Conservation (phyloP, 768 basidiomycete species). For the Ramaria sp. region DNA sequence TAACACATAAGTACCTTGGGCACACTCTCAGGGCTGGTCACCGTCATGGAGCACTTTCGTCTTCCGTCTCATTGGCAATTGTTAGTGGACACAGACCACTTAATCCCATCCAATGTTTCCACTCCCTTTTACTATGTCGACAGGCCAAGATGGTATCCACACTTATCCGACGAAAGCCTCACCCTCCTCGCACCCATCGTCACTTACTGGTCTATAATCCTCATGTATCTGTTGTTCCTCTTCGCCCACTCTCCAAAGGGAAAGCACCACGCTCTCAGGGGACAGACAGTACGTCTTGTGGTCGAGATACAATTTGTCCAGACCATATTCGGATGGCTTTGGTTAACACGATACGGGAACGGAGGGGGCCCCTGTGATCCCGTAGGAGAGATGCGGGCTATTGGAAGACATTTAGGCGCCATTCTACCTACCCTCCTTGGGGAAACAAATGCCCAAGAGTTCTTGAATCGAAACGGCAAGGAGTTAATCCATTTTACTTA, state of each 20-base stretch:
- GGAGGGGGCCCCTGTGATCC: not conserved
- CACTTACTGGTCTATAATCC: not conserved
- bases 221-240: not conserved
- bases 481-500: not conserved
- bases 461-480: not conserved
- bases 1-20: not conserved
- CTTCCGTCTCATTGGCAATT: not conserved
- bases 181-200: not conserved
- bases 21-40: not conserved
- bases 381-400: not conserved
- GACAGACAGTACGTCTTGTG: not conserved
- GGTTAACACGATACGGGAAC: not conserved
- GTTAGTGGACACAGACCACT: not conserved
- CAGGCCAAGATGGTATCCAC: not conserved
- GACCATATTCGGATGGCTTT: not conserved
- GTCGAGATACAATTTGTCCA: not conserved
- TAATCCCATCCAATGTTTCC: not conserved
- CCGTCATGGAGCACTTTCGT: too few relatives aligned
- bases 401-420: not conserved
- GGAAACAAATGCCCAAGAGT: not conserved
- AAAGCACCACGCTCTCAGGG: not conserved
- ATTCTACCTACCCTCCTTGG: not conserved
- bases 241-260: not conserved
- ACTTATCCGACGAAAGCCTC: not conserved
- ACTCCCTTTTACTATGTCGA: not conserved